Evolutionary conservation across 2,329 filamentous ascomycete species (phyloP), one percentile per base, ranked within the genome.

Genomic region (Septoria linicola): DNA sequence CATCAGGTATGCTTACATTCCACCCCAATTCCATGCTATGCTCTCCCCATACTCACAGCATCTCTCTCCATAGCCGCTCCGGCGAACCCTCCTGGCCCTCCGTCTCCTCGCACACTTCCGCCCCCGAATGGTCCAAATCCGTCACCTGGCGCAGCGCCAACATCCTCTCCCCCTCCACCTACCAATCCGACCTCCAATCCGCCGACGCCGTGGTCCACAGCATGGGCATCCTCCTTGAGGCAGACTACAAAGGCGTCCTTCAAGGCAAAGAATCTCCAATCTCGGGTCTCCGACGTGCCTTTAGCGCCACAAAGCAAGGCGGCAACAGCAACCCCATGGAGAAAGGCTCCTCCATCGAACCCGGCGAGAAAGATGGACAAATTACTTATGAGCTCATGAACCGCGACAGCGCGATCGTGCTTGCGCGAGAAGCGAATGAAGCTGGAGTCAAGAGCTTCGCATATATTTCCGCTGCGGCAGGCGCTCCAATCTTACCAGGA

Each of bases 351-450:
- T 77, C 80, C 54, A 78, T 91, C 59, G 77, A 79, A 59, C 80
- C 84, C 1, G 77, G 83, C 45, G 84, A 88, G 68, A 80, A 76
- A 39, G 83, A 84, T 61, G 84, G 84, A 20, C 87, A 93, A 72
- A 77, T 96, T 63, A 96, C 92, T 14, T 99, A 99, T 74, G 93
- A 97, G 75, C 79, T 90, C 54, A 96, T 99, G 89, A 99, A 99
- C 73, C 82, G 93, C 51, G 92, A 97, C 73, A 80, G 80, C 73
- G 92, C 92, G 41, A 82, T 97, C 55, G 80, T 85, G 48, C 79
- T 96, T 11, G 93, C 92, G 11, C 83, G 85, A 64, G 88, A 92
- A 67, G 84, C 90, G 1, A 78, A 79, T 20, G 73, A 73, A 27
- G 81, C 82, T 53, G 77, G 82, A 30, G 84, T 85, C 11, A 73